Evolutionary conservation across 75 land plant species (phyloP), one percentile per base, ranked within the genome.

Genomic region (Cupressus sempervirens): DNA sequence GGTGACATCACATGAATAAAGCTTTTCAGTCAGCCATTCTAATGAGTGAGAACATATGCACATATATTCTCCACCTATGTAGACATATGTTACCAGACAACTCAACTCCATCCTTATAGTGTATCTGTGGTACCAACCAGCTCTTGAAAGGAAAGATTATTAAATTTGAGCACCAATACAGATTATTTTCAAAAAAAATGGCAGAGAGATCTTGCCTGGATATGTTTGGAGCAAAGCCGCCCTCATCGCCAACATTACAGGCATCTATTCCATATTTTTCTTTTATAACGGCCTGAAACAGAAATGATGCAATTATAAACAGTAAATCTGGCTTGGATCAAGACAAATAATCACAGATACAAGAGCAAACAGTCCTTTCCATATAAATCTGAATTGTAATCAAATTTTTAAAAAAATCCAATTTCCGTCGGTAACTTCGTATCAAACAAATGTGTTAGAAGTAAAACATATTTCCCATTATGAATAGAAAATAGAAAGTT

Each of bases 181-280:
- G 53, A 53, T 32, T 50, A 32, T 52, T 82, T 46, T 53, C 32
- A 16, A 82, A 53, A 3, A 38, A 30, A 29, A 53, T 82, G 62
- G 29, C 34, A 34, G 82, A 56, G 83, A 79, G 23, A 45, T 81
- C 91, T 88, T 96, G 88, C 99, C 96, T 96, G 84, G 96, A 94
- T 26, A 97, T 92, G 90, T 94, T 95, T 46, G 99, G 98, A 88
- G 96, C 94, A 90, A 95, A 92, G 48, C 99, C 98, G 36, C 99
- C 99, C 88, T 92, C 99, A 85, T 98, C 98, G 74, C 99, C 97
- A 86, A 98, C 98, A 94, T 94, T 96, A 89, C 96, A 98, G 53
- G 95, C 99, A 91, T 87, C 91, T 48, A 93, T 87, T 65, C 97
- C 99, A 92, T 92, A 91, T 87, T 94, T 98, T 86, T 93, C 98